These are phyloP conservation scores for Fremontodendron californicum DNA, from an alignment of 345 rosid species.

Conservation along the genomic window DNA sequence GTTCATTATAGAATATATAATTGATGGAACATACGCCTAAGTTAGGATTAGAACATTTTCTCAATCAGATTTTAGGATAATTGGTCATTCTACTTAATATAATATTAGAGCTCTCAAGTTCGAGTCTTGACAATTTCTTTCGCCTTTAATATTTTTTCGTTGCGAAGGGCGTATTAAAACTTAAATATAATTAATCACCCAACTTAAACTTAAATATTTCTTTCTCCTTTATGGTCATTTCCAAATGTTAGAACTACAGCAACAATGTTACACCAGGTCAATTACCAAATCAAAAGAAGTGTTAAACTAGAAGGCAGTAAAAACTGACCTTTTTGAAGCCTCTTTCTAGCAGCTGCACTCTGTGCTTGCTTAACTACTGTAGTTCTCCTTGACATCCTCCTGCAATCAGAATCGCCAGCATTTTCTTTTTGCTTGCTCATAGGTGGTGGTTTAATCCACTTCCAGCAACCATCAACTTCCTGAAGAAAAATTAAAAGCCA, in stretches of 20 bases:
- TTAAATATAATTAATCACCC: too few species aligned
- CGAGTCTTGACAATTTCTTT: too few species aligned
- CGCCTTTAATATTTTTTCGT: too few species aligned
- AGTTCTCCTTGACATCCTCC: conserved; percentile 9
- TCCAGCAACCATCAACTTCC: conserved; percentile 50
- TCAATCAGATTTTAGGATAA: too few species aligned
- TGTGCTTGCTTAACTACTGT: neutral
- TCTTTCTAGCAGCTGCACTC: conserved; percentile 27
- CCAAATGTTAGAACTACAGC: too few species aligned
- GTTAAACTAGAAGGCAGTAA: neutral
- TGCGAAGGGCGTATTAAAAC: too few species aligned
- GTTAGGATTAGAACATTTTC: too few species aligned
- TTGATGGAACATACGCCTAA: too few species aligned
- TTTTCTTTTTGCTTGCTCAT: conserved; percentile 28
- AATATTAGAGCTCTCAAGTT: neutral
- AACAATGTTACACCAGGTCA: neutral
- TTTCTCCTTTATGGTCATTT: too few species aligned
- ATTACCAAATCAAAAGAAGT: neutral
- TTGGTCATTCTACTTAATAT: too few species aligned
- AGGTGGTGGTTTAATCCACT: conserved; percentile 55
- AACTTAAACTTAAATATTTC: too few species aligned
- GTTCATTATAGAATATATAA: too few species aligned
- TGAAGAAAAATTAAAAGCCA: conserved; percentile 10
- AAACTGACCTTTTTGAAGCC: conserved; percentile 37
- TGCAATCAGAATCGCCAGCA: conserved; percentile 16